These are phyloP conservation scores for Poa annua DNA, from an alignment of 176 grass and related monocot species.

Conservation along the genomic window DNA sequence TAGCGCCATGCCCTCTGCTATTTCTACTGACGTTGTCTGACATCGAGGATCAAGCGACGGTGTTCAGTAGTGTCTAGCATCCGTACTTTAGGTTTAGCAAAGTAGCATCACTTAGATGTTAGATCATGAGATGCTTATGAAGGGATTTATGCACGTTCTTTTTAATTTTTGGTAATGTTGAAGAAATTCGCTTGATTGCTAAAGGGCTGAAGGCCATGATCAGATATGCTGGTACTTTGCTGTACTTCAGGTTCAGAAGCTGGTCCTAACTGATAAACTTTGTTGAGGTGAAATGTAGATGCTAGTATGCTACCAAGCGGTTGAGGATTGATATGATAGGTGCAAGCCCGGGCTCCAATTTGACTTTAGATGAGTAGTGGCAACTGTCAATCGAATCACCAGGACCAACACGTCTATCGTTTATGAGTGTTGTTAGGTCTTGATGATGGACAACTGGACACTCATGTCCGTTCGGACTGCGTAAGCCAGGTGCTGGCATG, in stretches of 20 bases:
- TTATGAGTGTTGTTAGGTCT: slow-evolving; percentile 19
- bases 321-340: slow-evolving; percentile 56
- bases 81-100: too few relatives aligned
- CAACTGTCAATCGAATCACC: not conserved
- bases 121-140: slow-evolving; percentile 23
- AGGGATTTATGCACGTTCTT: not conserved
- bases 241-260: slow-evolving; percentile 79
- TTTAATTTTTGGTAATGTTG: not conserved
- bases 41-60: not conserved
- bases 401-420: not conserved
- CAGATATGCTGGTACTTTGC: slow-evolving; percentile 65
- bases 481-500: slow-evolving; percentile 61
- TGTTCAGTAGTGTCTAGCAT: not conserved
- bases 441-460: not conserved
- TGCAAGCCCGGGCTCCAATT: not conserved
- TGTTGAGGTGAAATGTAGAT: slow-evolving; percentile 74
- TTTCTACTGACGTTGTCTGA: not conserved
- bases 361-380: not conserved
- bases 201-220: slow-evolving; percentile 66
- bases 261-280: slow-evolving; percentile 60
- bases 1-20: not conserved
- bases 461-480: slow-evolving; percentile 28
- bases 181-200: slow-evolving; percentile 21
- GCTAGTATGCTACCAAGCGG: slow-evolving; percentile 69
- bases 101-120: not conserved